Evolutionary conservation across 129 eudicot species (phyloP).

Genomic region (Centaurea solstitialis): DNA sequence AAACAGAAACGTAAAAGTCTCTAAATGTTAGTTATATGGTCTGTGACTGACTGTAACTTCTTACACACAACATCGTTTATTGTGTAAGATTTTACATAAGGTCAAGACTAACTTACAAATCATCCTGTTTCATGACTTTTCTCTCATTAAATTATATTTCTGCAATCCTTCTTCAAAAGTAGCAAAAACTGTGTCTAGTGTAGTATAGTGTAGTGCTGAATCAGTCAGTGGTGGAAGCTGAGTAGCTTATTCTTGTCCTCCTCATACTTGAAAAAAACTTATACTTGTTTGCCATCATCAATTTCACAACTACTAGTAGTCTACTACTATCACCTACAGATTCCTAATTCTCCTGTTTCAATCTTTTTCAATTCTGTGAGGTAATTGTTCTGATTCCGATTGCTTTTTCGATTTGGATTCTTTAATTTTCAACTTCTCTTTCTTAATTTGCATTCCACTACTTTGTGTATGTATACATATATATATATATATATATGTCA

Average conservation of each 20-base stretch:
- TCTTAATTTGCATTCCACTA: neutral
- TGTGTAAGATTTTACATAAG: too few species aligned
- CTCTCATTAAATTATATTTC: neutral
- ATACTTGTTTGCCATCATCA: too few species aligned
- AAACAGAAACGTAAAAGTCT: too few species aligned
- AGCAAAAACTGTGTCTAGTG: conserved; percentile 3
- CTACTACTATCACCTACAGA: too few species aligned
- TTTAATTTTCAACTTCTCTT: neutral
- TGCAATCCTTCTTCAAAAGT: neutral
- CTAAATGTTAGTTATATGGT: too few species aligned
- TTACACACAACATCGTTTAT: too few species aligned
- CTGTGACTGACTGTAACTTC: too few species aligned
- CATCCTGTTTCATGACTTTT: neutral
- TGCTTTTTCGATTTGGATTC: conserved; percentile 20
- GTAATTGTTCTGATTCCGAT: conserved; percentile 21
- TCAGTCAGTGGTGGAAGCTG: conserved; percentile 30
- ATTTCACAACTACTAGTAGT: too few species aligned
- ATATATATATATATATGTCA: conserved; percentile 33
- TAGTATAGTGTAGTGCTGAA: too few species aligned
- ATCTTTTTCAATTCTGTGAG: neutral
- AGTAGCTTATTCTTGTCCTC: conserved; percentile 36
- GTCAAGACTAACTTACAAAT: too few species aligned
- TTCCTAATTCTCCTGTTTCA: neutral
- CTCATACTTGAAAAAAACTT: too few species aligned
- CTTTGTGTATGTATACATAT: conserved; percentile 26